Evolutionary conservation across 768 basidiomycete genomes (phyloP), one percentile per base, ranked within the genome.

Genomic region (Termitomyces sp.): DNA sequence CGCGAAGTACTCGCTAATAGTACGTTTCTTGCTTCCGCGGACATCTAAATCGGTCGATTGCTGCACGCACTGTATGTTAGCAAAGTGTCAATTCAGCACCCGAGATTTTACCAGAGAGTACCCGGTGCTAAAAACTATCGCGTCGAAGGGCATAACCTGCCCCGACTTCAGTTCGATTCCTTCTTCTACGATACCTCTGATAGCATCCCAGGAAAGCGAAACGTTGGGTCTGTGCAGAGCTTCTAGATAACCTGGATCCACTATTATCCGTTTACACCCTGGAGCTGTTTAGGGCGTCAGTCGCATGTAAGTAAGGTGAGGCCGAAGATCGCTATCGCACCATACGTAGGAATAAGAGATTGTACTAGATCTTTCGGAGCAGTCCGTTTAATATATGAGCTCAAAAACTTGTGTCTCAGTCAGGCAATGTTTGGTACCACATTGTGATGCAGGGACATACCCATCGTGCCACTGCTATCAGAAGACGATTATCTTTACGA

Each of bases 221-320:
- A 86, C 78, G 65, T 87, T 86, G 1, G 80, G 73, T 44, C 71
- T 72, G 53, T 79, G 71, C 50, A 87, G 66, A 26, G 74, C 70
- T n/a, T 75, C 66, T 19, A 87, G 74, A 63, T 84, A 86, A 17
- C 76, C 76, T 3, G 81, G 79, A 63, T 88, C 83, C 54, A 81
- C 72, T 35, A 87, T 79, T 19, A 86, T 76, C 40, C 86, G 76
- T 67, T 85, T 86, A 65, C 84, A 86, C 21, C 85, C 85, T 31
- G 79, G 76, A 43, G 78, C 82, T 37, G 30, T 56, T 58, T 5
- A 55, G 50, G 23, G 28, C 21, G 21, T 42, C 38, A 43, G 49
- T 57, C 47, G 33, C 14, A 26, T 19, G 12, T 3, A 28, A 10
- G 35, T 15, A 41, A 19, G 11, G 17, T 30, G 33, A 50, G 23